Evolutionary conservation across 208 protist species (phyloP).

Genomic region (Acanthamoeba royreba): DNA sequence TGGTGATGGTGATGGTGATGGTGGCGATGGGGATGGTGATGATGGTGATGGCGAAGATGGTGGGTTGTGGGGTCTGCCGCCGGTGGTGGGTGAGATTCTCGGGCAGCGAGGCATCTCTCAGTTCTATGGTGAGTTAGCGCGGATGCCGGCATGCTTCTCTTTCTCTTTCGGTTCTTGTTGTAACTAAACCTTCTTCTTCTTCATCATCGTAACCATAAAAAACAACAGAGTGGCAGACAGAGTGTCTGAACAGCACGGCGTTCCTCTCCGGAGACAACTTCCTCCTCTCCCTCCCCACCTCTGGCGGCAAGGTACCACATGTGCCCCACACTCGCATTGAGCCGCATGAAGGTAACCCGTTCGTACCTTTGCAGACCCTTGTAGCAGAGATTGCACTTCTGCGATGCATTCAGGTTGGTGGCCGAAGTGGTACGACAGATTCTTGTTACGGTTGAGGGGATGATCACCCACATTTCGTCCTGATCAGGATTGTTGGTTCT

Average conservation of each 20-base stretch:
- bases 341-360: neutral
- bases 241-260: neutral
- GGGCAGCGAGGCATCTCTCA: neutral
- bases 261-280: neutral
- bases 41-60: neutral
- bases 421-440: neutral
- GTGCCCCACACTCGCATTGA: too few species aligned
- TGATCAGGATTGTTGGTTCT: neutral
- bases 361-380: neutral
- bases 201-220: too few species aligned
- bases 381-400: neutral
- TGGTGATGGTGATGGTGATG: too few species aligned
- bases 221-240: neutral
- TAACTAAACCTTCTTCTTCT: too few species aligned
- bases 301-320: neutral
- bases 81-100: neutral
- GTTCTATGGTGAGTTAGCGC: neutral
- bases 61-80: neutral
- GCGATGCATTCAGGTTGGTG: neutral
- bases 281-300: neutral
- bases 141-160: too few species aligned
- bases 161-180: neutral
- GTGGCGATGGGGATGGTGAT: too few species aligned
- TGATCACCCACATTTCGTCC: too few species aligned
- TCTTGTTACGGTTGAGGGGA: too few species aligned